A percentile compares a stretch with the other conserved stretches of the same genome.
Conservation (phyloP, 257 asterid species). For the Linaria vulgaris region DNA sequence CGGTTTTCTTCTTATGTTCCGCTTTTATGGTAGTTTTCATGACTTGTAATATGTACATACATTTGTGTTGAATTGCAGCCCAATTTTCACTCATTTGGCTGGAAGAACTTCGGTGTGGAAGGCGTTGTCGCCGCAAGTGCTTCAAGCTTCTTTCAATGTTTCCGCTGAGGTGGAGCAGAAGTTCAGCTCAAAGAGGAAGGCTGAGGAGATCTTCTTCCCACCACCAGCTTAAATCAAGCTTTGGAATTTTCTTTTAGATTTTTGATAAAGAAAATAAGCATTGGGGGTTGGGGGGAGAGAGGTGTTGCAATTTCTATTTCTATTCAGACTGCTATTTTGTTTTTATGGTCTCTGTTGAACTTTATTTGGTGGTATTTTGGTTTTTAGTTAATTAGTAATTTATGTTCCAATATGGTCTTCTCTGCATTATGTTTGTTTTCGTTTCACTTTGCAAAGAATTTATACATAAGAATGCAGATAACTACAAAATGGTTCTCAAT, state of each 20-base stretch:
- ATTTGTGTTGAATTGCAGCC: slow-evolving; percentile 41
- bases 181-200: slow-evolving; percentile 65
- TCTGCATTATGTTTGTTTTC: too few species aligned
- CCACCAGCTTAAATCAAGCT: slow-evolving; percentile 48
- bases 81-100: slow-evolving; percentile 57
- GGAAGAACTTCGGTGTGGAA: slow-evolving; percentile 65
- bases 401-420: too few species aligned
- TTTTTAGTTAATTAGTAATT: too few species aligned
- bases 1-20: background rate
- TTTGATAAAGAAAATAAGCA: background rate
- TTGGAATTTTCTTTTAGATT: background rate
- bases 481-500: too few species aligned
- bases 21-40: too few species aligned
- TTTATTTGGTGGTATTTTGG: too few species aligned
- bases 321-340: too few species aligned
- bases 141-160: slow-evolving; percentile 59
- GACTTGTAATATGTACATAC: too few species aligned
- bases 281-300: background rate
- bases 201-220: slow-evolving; percentile 82
- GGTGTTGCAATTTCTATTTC: background rate
- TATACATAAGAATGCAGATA: too few species aligned
- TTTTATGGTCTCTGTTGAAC: too few species aligned
- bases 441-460: too few species aligned
- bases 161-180: slow-evolving; percentile 58
- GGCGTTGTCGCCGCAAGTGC: slow-evolving; percentile 60